These are phyloP conservation scores for Epichloe amarillans DNA, from an alignment of 2,329 filamentous ascomycete genomes.

Conservation along the genomic window DNA sequence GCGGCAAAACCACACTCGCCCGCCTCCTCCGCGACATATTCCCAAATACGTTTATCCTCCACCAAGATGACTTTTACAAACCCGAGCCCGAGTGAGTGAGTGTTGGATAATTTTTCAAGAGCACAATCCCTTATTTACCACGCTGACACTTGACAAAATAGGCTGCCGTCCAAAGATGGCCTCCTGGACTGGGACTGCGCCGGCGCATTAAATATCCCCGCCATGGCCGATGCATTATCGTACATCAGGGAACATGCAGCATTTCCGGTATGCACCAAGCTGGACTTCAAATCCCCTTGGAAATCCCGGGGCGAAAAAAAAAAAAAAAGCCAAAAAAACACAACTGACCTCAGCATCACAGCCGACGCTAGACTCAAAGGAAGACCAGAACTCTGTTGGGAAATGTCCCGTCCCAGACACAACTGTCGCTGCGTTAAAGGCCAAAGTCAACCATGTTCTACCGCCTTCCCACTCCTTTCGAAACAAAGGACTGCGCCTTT, in stretches of 20 bases:
- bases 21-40: conserved; percentile 75
- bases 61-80: conserved; percentile 93
- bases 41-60: conserved; percentile 65
- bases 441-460: conserved; percentile 34
- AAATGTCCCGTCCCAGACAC: conserved; percentile 35
- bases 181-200: conserved; percentile 88
- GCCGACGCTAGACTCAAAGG: conserved; percentile 24
- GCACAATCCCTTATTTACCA: not conserved
- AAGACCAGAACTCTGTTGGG: conserved; percentile 51
- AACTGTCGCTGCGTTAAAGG: conserved; percentile 32
- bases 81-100: conserved; percentile 63
- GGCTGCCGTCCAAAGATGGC: conserved; percentile 42
- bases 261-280: conserved; percentile 34
- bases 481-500: conserved; percentile 33
- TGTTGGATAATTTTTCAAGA: conserved; percentile 2
- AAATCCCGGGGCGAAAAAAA: no score
- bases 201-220: conserved; percentile 58
- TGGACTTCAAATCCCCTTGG: no score
- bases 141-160: conserved; percentile 12
- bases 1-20: conserved; percentile 88
- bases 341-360: conserved; percentile 3
- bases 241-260: conserved; percentile 58
- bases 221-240: conserved; percentile 51
- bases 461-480: conserved; percentile 26
- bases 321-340: no score